Percentiles rank a stretch among this genome's conserved stretches.
phyloP scores from a whole-genome alignment of 176 grass and related monocot species.

The Triticum urartu region DNA sequence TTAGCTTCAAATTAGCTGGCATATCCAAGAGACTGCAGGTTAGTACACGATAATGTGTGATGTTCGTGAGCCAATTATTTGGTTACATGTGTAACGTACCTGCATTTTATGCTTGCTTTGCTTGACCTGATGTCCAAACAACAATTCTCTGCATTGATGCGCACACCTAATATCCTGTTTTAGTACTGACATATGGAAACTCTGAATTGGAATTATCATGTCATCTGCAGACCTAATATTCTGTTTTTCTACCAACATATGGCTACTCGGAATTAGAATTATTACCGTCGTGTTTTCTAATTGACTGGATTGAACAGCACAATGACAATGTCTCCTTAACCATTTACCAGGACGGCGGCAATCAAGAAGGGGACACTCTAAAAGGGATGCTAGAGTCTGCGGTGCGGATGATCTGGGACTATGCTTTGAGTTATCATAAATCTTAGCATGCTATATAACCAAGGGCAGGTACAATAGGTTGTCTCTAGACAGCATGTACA shows the following conservation, averaged over 20 bases:
- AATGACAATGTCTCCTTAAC: background rate
- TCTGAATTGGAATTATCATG: too few species aligned
- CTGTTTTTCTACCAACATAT: too few species aligned
- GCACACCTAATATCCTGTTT: too few species aligned
- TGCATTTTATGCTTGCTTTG: background rate
- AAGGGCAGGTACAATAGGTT: too few species aligned
- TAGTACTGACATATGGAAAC: too few species aligned
- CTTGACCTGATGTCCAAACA: background rate
- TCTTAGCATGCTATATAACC: too few species aligned
- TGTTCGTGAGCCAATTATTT: background rate
- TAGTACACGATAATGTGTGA: conserved; percentile 26
- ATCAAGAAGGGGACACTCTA: background rate
- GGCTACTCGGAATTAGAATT: background rate
- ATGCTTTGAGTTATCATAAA: background rate
- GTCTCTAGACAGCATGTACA: too few species aligned
- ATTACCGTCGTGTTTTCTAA: background rate
- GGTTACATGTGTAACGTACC: background rate
- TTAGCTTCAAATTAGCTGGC: conserved; percentile 42
- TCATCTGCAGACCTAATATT: too few species aligned
- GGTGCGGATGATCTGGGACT: conserved; percentile 28
- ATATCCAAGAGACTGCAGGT: conserved; percentile 50
- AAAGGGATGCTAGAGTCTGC: conserved; percentile 36
- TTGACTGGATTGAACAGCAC: background rate
- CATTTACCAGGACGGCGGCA: conserved; percentile 10
- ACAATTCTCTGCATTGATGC: background rate